These are phyloP conservation scores for Leishmania lainsoni DNA, from an alignment of 208 protist genomes.

Conservation along the genomic window DNA sequence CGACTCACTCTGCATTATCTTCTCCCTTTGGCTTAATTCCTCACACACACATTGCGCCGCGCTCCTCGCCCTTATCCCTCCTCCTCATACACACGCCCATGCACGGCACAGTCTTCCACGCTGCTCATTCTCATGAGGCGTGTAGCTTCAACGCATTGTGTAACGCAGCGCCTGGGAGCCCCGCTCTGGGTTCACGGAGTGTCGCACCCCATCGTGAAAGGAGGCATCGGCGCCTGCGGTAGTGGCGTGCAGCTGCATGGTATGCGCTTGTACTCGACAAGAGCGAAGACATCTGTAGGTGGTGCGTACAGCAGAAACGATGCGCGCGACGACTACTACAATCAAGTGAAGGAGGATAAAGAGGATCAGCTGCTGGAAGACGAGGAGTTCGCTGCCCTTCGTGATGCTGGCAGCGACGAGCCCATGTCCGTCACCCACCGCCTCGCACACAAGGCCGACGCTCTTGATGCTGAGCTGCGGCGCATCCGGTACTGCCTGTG, in stretches of 20 bases:
- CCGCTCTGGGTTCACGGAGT: background rate
- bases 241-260: conserved; percentile 4
- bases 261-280: background rate
- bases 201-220: background rate
- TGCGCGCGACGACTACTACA: conserved; percentile 6
- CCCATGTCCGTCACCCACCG: conserved; percentile 51
- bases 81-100: background rate
- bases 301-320: background rate
- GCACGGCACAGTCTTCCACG: background rate
- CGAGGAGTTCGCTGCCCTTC: conserved; percentile 69
- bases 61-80: background rate
- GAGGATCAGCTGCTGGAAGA: conserved; percentile 69
- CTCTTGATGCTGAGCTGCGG: conserved; percentile 60
- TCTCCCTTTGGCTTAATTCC: background rate
- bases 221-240: background rate
- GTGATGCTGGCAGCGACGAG: conserved; percentile 41
- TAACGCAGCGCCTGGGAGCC: background rate
- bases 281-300: background rate
- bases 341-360: conserved; percentile 35
- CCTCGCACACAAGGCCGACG: conserved; percentile 61
- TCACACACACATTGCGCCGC: background rate
- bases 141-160: background rate
- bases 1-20: background rate
- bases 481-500: conserved; percentile 62
- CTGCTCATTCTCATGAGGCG: background rate